phyloP scores from a whole-genome alignment of 768 basidiomycete species.

The Porpolomopsis calyptriformis region DNA sequence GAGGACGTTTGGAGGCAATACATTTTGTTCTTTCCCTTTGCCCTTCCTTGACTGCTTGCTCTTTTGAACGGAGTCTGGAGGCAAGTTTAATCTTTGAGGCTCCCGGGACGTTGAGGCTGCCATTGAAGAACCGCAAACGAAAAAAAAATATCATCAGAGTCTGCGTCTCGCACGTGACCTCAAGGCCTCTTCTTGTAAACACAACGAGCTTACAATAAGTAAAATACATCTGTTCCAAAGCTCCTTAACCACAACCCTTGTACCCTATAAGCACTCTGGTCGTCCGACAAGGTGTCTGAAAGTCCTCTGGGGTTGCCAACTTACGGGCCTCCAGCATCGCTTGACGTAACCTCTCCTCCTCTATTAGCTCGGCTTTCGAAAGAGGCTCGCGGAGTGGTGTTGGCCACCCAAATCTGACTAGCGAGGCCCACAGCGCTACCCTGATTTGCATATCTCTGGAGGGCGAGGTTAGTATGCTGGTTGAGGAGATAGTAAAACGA shows the following conservation, averaged over 20 bases:
- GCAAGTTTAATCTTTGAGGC: conserved; percentile 25
- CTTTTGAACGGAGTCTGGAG: conserved; percentile 15
- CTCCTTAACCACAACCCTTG: conserved; percentile 21
- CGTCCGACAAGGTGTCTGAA: conserved; percentile 45
- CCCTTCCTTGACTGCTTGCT: conserved; percentile 30
- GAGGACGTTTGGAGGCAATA: conserved; percentile 12
- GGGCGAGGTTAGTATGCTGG: conserved; percentile 2
- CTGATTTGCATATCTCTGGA: conserved; percentile 57
- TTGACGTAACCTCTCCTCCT: conserved; percentile 52
- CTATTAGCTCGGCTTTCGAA: conserved; percentile 58
- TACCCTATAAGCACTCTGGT: conserved; percentile 51
- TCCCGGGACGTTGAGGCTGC: conserved; percentile 34
- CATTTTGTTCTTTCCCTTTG: conserved; percentile 36
- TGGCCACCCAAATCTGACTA: conserved; percentile 47
- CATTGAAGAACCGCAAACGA: conserved; percentile 23
- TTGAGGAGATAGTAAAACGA: neutral
- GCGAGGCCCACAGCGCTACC: conserved; percentile 53
- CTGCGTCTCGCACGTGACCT: conserved; percentile 4
- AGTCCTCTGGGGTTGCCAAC: conserved; percentile 41
- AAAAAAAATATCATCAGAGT: conserved; percentile 6
- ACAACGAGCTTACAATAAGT: neutral
- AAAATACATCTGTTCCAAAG: neutral
- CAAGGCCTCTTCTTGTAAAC: neutral
- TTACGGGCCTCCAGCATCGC: conserved; percentile 50
- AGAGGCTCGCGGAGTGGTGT: conserved; percentile 52